A percentile compares a stretch with the other conserved stretches of the same genome.
Conservation (phyloP, 2,329 filamentous ascomycete genomes). For the Neopestalotiopsis clavispora region DNA sequence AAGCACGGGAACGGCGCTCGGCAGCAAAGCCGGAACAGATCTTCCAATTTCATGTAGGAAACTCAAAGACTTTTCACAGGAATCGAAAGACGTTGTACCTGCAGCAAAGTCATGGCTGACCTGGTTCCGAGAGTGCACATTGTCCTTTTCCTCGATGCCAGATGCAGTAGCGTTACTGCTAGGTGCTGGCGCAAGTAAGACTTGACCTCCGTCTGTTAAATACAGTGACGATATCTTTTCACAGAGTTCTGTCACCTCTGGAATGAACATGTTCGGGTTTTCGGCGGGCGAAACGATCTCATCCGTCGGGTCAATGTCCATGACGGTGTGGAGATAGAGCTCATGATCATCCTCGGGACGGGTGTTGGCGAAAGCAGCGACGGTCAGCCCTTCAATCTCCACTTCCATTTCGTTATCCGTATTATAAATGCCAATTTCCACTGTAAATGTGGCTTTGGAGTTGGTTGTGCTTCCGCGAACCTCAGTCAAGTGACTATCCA, state of each 20-base stretch:
- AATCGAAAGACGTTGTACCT: constrained; percentile 37
- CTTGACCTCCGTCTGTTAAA: constrained; percentile 17
- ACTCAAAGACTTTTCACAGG: constrained; percentile 34
- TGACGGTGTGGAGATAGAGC: constrained; percentile 35
- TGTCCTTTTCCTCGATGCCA: background rate
- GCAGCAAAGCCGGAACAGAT: constrained; percentile 30
- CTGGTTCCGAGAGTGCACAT: background rate
- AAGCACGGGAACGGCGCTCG: constrained; percentile 26
- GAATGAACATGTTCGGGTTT: constrained; percentile 18
- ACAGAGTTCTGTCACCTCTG: constrained; percentile 40
- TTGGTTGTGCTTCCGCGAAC: constrained; percentile 20
- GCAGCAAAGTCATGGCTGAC: constrained; percentile 30
- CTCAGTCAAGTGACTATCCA: constrained; percentile 34
- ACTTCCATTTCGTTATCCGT: constrained; percentile 29
- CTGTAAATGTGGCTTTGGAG: constrained; percentile 35
- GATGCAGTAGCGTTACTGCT: background rate
- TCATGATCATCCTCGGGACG: constrained; percentile 35
- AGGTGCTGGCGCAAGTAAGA: background rate
- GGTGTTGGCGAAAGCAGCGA: constrained; percentile 32
- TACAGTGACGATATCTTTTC: constrained; percentile 41
- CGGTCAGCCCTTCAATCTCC: constrained; percentile 33
- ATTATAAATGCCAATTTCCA: constrained; percentile 36
- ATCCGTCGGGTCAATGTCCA: constrained; percentile 47
- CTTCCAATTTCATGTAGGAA: constrained; percentile 33
- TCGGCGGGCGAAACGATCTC: constrained; percentile 34